phyloP scores from a whole-genome alignment of 306 rosid species.

The Acacia melanoxylon region DNA sequence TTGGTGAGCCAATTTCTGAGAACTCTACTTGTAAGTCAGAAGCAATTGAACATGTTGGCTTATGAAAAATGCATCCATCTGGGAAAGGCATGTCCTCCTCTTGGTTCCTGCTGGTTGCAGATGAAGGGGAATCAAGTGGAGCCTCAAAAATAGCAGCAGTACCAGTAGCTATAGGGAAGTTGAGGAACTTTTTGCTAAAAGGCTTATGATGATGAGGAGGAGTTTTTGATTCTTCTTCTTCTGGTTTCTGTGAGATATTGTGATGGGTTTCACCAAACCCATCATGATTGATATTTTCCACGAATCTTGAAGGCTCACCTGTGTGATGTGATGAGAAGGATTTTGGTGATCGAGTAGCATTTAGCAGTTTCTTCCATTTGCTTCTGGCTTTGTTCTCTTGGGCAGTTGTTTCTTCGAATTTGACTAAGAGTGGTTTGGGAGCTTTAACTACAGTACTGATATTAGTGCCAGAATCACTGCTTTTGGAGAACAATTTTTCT shows the following conservation, averaged over 20 bases:
- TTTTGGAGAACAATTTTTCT: conserved; percentile 49
- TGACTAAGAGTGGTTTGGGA: conserved; percentile 14
- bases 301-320: conserved; percentile 23
- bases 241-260: conserved; percentile 13
- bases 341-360: conserved; percentile 17
- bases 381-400: conserved; percentile 25
- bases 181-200: conserved; percentile 27
- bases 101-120: conserved; percentile 36
- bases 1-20: conserved; percentile 78
- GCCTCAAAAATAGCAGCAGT: conserved; percentile 28
- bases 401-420: conserved; percentile 14
- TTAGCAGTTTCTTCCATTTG: conserved; percentile 8
- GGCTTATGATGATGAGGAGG: conserved; percentile 7
- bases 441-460: conserved; percentile 18
- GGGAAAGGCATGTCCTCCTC: conserved; percentile 41
- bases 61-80: conserved; percentile 46
- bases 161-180: conserved; percentile 22
- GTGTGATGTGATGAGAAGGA: conserved; percentile 24
- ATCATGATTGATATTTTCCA: neutral
- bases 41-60: conserved; percentile 74
- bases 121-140: conserved; percentile 39
- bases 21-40: conserved; percentile 94
- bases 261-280: neutral
- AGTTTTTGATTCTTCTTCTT: conserved; percentile 24
- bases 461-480: neutral